Evolutionary conservation across 306 rosid genomes (phyloP), one percentile per base, ranked within the genome.

Genomic region (Begonia fuchsioides): DNA sequence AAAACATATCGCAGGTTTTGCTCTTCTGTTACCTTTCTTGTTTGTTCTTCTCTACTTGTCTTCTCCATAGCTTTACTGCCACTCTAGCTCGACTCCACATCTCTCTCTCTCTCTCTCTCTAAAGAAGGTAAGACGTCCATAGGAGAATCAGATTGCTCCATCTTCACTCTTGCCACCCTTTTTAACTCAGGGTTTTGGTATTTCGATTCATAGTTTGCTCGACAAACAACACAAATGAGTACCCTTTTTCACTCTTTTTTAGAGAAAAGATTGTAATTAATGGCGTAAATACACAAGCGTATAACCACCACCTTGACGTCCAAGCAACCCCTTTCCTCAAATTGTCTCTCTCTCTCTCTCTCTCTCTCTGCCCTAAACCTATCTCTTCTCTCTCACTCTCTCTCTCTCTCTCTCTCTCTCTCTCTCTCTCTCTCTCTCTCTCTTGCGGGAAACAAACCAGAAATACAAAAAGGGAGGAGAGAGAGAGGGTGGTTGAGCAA

Each of bases 121-220:
- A 54, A 71, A 70, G 71, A 81, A 81, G 95, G 79, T 85, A 69
- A 75, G 76, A 78, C 72, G 82, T 81, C 87, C 65, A 32, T 19
- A 0, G 59, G 74, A 64, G 64, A 68, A 65, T 60, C 69, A 59
- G 64, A 58, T 79, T 81, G 84, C 93, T 78, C 65, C 75, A 65
- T 81, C 70, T 78, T 74, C 80, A 79, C 94, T 80, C 94, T 72
- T 58, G 51, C 80, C 70, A 57, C 63, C 52, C 48, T n/a, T 57
- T 1, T 49, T 53, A 39, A 44, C 43, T 0, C 45, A 41, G 12
- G 12, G 14, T 41, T 10, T 41, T 41, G 12, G 45, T 41, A 10
- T 41, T 41, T 41, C 13, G 3, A 1, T 10, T 2, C 45, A 2
- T 41, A 11, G 45, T 41, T n/a, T 41, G n/a, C 12, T 2, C 12